phyloP scores from a whole-genome alignment of 805 yeast genomes.

The Saturnispora ahearnii region DNA sequence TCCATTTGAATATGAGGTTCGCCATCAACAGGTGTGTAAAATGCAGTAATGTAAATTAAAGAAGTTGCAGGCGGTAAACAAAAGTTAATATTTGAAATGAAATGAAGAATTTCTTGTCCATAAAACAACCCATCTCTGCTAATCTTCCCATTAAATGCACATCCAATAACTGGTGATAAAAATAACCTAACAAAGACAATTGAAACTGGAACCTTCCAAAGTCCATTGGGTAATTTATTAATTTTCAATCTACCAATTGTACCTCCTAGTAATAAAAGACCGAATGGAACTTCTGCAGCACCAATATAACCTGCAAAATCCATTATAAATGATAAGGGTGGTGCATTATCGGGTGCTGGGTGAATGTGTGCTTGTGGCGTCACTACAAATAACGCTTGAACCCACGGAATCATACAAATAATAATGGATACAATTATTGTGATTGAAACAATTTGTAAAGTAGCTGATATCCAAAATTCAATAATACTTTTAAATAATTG shows the following conservation, averaged over 20 bases:
- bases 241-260: constrained; percentile 72
- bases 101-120: constrained; percentile 50
- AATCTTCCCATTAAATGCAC: constrained; percentile 55
- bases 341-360: constrained; percentile 75
- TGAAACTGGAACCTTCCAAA: constrained; percentile 55
- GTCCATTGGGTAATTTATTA: constrained; percentile 53
- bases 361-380: constrained; percentile 43
- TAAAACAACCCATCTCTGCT: constrained; percentile 55
- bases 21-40: constrained; percentile 60
- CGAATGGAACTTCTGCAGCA: constrained; percentile 82
- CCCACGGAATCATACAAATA: constrained; percentile 81
- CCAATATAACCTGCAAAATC: constrained; percentile 77
- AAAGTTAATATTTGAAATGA: constrained; percentile 65
- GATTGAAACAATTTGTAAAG: constrained; percentile 62
- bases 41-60: constrained; percentile 80
- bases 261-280: constrained; percentile 75
- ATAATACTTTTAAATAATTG: constrained; percentile 6
- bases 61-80: constrained; percentile 86
- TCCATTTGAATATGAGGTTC: constrained; percentile 64
- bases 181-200: constrained; percentile 53
- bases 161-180: constrained; percentile 72
- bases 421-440: constrained; percentile 57
- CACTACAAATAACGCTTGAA: constrained; percentile 56
- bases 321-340: constrained; percentile 78
- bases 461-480: constrained; percentile 32